A percentile compares a stretch with the other conserved stretches of the same genome.
Evolutionary conservation across 1,139 yeast species (phyloP).

Genomic region (Zygoascus sp.): DNA sequence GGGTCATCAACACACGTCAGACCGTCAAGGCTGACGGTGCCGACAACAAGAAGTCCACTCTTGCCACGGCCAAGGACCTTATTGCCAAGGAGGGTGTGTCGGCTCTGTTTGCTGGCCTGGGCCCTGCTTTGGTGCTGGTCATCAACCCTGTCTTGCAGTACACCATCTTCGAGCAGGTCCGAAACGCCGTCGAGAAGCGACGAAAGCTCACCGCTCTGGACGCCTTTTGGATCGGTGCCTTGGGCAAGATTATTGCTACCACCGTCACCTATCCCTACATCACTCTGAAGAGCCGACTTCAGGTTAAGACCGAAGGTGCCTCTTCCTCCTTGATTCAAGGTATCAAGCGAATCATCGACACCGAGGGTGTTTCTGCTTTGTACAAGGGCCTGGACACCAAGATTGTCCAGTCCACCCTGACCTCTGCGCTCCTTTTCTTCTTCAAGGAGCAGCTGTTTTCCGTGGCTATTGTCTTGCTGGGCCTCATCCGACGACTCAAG

Average conservation of each 20-base stretch:
- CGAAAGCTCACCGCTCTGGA: constrained; percentile 52
- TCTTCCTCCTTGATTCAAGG: constrained; percentile 31
- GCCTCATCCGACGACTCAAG: constrained; percentile 25
- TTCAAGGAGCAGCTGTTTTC: constrained; percentile 75
- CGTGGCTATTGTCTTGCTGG: constrained; percentile 31
- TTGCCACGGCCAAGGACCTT: constrained; percentile 56
- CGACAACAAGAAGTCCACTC: constrained; percentile 42
- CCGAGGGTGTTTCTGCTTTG: constrained; percentile 72
- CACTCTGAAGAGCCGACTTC: constrained; percentile 86
- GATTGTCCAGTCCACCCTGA: constrained; percentile 73
- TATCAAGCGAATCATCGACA: constrained; percentile 47
- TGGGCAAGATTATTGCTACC: constrained; percentile 85
- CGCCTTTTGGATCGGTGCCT: constrained; percentile 83
- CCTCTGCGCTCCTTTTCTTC: constrained; percentile 86
- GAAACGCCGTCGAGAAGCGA: constrained; percentile 56
- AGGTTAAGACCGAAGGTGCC: constrained; percentile 46
- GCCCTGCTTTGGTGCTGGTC: constrained; percentile 83
- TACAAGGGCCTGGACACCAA: constrained; percentile 80
- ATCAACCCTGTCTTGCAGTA: constrained; percentile 88
- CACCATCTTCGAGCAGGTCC: constrained; percentile 83
- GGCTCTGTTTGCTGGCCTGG: constrained; percentile 70
- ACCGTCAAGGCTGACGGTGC: constrained; percentile 47
- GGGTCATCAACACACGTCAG: constrained; percentile 93
- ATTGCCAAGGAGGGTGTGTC: constrained; percentile 64
- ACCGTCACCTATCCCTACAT: constrained; percentile 83